Percentiles rank a stretch among this genome's conserved stretches.
These are phyloP conservation scores for Colletotrichum gigasporum DNA, from an alignment of 2,329 filamentous ascomycete species.

Conservation along the genomic window DNA sequence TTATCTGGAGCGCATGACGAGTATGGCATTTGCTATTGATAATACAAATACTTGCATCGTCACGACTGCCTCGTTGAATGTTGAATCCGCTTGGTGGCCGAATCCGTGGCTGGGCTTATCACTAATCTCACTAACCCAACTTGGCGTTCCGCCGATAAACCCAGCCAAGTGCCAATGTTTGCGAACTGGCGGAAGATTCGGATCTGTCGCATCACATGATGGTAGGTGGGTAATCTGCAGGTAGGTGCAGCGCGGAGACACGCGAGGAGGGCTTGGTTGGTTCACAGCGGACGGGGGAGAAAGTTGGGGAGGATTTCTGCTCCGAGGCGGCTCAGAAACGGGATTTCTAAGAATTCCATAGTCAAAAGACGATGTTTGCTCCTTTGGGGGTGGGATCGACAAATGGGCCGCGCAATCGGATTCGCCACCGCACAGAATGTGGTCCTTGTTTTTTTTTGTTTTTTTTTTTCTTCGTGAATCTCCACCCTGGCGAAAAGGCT, in stretches of 20 bases:
- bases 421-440: constrained; percentile 3
- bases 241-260: background rate
- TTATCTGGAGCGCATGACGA: background rate
- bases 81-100: background rate
- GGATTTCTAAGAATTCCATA: constrained; percentile 27
- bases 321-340: background rate
- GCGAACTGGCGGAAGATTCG: background rate
- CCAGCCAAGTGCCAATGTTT: too few species aligned
- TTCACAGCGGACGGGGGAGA: background rate
- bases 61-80: background rate
- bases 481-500: background rate
- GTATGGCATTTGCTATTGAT: background rate
- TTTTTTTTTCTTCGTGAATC: background rate
- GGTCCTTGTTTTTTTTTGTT: background rate
- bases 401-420: constrained; percentile 14
- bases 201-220: background rate
- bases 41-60: constrained; percentile 1
- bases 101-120: too few species aligned
- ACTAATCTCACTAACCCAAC: too few species aligned
- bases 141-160: too few species aligned
- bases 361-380: constrained; percentile 23
- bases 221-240: constrained; percentile 1
- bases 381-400: constrained; percentile 20
- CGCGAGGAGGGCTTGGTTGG: background rate
- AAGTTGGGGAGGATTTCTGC: background rate